Conservation (phyloP, 768 basidiomycete genomes). For the Mycena metata region DNA sequence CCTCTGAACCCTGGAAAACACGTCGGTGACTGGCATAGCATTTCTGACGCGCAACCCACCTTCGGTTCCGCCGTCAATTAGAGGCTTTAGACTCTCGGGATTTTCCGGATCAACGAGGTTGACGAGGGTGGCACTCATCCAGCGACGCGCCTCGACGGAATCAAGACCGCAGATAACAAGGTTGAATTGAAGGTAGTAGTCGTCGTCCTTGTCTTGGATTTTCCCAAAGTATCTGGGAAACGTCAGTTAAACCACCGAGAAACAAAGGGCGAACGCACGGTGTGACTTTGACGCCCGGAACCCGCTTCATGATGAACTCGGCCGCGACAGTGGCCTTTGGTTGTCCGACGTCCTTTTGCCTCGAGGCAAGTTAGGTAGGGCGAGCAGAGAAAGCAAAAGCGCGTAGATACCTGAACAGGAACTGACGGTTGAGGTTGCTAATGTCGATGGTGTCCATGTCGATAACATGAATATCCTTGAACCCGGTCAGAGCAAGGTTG, state of each 20-base stretch:
- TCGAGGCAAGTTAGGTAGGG: constrained; percentile 46
- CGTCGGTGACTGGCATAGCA: background rate
- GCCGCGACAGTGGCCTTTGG: constrained; percentile 96
- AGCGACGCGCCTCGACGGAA: constrained; percentile 95
- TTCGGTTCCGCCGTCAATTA: constrained; percentile 99
- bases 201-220: constrained; percentile 97
- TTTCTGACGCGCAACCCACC: constrained; percentile 60
- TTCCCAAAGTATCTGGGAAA: constrained; percentile 88
- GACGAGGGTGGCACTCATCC: constrained; percentile 99
- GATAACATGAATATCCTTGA: constrained; percentile 99
- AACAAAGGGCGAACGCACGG: constrained; percentile 73
- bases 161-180: constrained; percentile 97
- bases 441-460: constrained; percentile 99
- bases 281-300: constrained; percentile 96
- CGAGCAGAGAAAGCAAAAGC: background rate
- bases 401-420: constrained; percentile 86
- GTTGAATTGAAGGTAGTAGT: constrained; percentile 97
- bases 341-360: constrained; percentile 91
- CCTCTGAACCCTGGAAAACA: constrained; percentile 91
- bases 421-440: constrained; percentile 98
- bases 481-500: constrained; percentile 95
- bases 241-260: constrained; percentile 7
- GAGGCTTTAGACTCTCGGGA: constrained; percentile 93
- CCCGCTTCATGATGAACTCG: constrained; percentile 96
- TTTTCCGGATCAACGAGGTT: constrained; percentile 94